A percentile compares a stretch with the other conserved stretches of the same genome.
Conservation (phyloP, 1,139 yeast species). For the Tardiomyces blankii region DNA sequence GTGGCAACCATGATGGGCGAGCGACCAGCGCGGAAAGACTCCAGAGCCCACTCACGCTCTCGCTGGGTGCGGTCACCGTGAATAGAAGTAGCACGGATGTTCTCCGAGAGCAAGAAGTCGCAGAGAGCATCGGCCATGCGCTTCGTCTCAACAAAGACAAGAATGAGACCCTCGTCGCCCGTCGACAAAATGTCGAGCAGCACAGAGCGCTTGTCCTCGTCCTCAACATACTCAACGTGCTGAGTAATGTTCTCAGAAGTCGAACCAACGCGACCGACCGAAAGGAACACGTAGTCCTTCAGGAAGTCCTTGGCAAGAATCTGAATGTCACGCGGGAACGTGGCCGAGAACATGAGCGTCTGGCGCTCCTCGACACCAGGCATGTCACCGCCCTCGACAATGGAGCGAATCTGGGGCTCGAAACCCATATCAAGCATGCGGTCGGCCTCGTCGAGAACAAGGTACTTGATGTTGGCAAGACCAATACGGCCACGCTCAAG, state of each 20-base stretch:
- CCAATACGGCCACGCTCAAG: slow-evolving; percentile 92
- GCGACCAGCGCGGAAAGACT: slow-evolving; percentile 73
- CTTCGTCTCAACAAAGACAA: slow-evolving; percentile 95
- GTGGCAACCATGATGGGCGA: slow-evolving; percentile 95
- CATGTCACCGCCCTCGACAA: slow-evolving; percentile 97
- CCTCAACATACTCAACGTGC: slow-evolving; percentile 86
- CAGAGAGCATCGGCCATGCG: slow-evolving; percentile 96
- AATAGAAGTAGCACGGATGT: slow-evolving; percentile 94
- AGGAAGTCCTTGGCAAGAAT: slow-evolving; percentile 94
- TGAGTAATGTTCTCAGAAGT: slow-evolving; percentile 97
- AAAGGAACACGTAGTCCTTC: slow-evolving; percentile 87
- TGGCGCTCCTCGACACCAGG: slow-evolving; percentile 86
- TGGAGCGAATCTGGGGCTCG: slow-evolving; percentile 98
- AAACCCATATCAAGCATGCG: slow-evolving; percentile 99
- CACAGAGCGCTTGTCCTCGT: slow-evolving; percentile 86
- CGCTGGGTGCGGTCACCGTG: slow-evolving; percentile 98
- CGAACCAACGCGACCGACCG: slow-evolving; percentile 98
- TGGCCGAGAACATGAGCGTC: slow-evolving; percentile 96
- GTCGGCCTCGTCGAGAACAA: slow-evolving; percentile 97
- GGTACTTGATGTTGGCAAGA: slow-evolving; percentile 77
- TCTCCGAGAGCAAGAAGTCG: slow-evolving; percentile 79
- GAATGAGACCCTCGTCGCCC: slow-evolving; percentile 70
- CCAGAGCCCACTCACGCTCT: slow-evolving; percentile 96
- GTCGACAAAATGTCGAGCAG: slow-evolving; percentile 79
- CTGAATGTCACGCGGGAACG: slow-evolving; percentile 97